Percentiles rank a stretch among this genome's conserved stretches.
phyloP scores from a whole-genome alignment of 345 rosid species.

The Pugionium cornutum region DNA sequence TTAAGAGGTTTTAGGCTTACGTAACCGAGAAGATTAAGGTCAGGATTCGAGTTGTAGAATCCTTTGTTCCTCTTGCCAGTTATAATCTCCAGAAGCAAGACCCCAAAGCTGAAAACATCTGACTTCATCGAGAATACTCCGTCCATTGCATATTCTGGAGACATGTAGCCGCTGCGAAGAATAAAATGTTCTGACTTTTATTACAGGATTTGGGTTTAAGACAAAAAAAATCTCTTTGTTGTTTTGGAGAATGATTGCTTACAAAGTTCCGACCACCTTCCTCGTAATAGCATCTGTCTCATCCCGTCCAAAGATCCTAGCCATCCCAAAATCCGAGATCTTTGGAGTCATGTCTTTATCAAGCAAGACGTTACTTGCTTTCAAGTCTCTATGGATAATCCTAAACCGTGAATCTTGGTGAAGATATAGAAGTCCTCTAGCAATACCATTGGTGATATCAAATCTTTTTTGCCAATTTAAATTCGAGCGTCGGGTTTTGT shows the following conservation, averaged over 20 bases:
- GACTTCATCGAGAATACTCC: slow-evolving; percentile 70
- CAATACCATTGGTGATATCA: slow-evolving; percentile 63
- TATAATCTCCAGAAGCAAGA: slow-evolving; percentile 66
- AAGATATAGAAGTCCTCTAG: slow-evolving; percentile 76
- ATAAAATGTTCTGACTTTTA: not conserved
- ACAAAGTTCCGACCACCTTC: slow-evolving; percentile 83
- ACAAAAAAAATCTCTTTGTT: not conserved
- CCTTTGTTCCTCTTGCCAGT: slow-evolving; percentile 69
- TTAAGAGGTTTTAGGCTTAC: slow-evolving; percentile 45
- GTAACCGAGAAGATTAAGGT: slow-evolving; percentile 74
- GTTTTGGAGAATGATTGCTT: slow-evolving; percentile 37
- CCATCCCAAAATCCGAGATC: slow-evolving; percentile 90
- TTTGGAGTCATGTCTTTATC: slow-evolving; percentile 69
- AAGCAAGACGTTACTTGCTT: slow-evolving; percentile 76
- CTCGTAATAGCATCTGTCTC: slow-evolving; percentile 60
- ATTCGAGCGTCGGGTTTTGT: slow-evolving; percentile 43
- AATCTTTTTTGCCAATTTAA: slow-evolving; percentile 67
- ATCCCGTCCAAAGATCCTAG: slow-evolving; percentile 72
- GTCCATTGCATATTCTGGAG: slow-evolving; percentile 86
- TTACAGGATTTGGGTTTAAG: not conserved
- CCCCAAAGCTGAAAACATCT: slow-evolving; percentile 76
- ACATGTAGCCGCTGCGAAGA: slow-evolving; percentile 67
- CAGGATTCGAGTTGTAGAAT: slow-evolving; percentile 56
- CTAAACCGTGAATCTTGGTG: slow-evolving; percentile 82
- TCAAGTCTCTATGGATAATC: slow-evolving; percentile 79